These are phyloP conservation scores for Sclerotinia minor DNA, from an alignment of 2,329 filamentous ascomycete species.

Conservation along the genomic window DNA sequence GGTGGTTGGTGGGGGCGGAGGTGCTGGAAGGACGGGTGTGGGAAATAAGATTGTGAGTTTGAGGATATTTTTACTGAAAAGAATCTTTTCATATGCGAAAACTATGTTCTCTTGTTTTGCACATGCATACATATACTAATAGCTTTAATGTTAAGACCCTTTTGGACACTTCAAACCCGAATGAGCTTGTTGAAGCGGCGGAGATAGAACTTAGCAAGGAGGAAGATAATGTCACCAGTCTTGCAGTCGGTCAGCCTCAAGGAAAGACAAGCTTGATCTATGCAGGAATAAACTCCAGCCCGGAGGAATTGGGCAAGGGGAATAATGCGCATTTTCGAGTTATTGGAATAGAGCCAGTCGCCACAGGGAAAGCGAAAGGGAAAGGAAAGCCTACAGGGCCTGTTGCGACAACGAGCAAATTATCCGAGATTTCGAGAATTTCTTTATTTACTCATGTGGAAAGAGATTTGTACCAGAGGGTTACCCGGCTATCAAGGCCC, in stretches of 20 bases:
- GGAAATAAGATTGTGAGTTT: conserved; percentile 78
- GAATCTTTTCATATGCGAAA: background rate
- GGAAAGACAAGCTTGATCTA: conserved; percentile 59
- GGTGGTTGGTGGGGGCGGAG: conserved; percentile 84
- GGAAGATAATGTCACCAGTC: conserved; percentile 85
- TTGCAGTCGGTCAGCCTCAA: conserved; percentile 67
- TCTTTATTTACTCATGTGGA: conserved; percentile 53
- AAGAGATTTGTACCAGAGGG: conserved; percentile 59
- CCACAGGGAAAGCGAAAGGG: conserved; percentile 23
- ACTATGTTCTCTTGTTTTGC: background rate
- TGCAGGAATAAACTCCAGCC: conserved; percentile 82
- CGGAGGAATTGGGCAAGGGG: conserved; percentile 68
- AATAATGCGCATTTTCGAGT: conserved; percentile 83
- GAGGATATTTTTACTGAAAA: background rate
- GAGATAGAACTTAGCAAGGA: conserved; percentile 78
- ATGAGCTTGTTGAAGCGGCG: conserved; percentile 58
- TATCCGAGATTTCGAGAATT: conserved; percentile 55
- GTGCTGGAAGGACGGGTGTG: conserved; percentile 76
- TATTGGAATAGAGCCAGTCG: conserved; percentile 57
- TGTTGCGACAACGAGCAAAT: conserved; percentile 43
- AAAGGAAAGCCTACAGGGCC: conserved; percentile 41
- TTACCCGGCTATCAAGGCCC: conserved; percentile 56
- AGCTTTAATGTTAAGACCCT: conserved; percentile 37
- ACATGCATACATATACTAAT: background rate
- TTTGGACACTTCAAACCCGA: conserved; percentile 39